Percentiles rank a stretch among this genome's conserved stretches.
phyloP scores from a whole-genome alignment of 768 basidiomycete genomes.

The Pleurotus djamor region DNA sequence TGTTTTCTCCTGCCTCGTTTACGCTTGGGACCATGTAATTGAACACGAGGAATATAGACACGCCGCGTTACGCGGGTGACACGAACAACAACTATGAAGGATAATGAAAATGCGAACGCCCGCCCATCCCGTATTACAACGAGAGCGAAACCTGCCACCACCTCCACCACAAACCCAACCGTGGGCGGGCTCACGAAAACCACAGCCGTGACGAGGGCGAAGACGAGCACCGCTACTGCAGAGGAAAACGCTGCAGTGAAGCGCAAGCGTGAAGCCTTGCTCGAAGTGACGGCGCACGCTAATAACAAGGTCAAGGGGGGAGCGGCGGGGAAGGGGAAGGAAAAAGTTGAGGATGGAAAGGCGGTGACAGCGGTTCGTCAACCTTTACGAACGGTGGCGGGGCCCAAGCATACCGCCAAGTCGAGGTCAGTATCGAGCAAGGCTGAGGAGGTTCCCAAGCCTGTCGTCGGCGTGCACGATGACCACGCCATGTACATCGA shows the following conservation, averaged over 20 bases:
- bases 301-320: slow-evolving; percentile 46
- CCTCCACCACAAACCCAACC: slow-evolving; percentile 30
- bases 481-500: slow-evolving; percentile 61
- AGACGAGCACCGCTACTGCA: slow-evolving; percentile 20
- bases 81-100: slow-evolving; percentile 50
- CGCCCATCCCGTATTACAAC: slow-evolving; percentile 57
- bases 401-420: slow-evolving; percentile 22
- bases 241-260: slow-evolving; percentile 51
- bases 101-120: slow-evolving; percentile 71
- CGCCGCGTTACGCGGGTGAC: slow-evolving; percentile 62
- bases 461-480: slow-evolving; percentile 24
- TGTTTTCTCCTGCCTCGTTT: not conserved
- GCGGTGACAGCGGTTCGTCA: slow-evolving; percentile 33
- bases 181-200: slow-evolving; percentile 29
- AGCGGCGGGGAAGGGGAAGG: slow-evolving; percentile 47
- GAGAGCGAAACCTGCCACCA: slow-evolving; percentile 56
- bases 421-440: slow-evolving; percentile 18
- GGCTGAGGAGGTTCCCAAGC: slow-evolving; percentile 23
- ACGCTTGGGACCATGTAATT: not conserved
- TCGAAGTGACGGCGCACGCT: slow-evolving; percentile 57
- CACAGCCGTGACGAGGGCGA: slow-evolving; percentile 35
- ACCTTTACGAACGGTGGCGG: slow-evolving; percentile 53
- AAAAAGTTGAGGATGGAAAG: slow-evolving; percentile 45
- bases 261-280: slow-evolving; percentile 74
- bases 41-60: slow-evolving; percentile 34